These are phyloP conservation scores for Pulveroboletus sp. DNA, from an alignment of 768 basidiomycete genomes.

Conservation along the genomic window DNA sequence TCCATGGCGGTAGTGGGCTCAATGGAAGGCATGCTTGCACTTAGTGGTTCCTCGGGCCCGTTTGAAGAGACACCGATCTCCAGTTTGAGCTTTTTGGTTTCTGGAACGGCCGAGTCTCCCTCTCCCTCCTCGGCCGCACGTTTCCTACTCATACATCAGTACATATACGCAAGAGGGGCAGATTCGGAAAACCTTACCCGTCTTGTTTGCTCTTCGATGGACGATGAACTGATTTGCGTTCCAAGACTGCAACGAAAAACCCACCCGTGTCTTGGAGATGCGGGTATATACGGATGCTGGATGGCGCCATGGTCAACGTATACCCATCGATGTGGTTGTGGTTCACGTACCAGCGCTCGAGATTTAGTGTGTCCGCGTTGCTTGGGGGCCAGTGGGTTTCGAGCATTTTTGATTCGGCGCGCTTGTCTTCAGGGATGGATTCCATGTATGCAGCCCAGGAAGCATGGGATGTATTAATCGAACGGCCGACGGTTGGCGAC, in stretches of 20 bases:
- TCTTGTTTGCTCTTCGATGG: constrained; percentile 3
- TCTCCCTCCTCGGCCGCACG: constrained; percentile 45
- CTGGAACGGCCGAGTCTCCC: constrained; percentile 36
- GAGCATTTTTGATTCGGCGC: constrained; percentile 58
- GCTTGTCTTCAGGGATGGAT: constrained; percentile 46
- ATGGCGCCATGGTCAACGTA: neutral
- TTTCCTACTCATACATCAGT: constrained; percentile 36
- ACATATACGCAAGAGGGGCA: neutral
- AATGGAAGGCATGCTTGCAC: constrained; percentile 4
- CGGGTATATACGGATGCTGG: constrained; percentile 86
- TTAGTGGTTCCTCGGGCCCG: constrained; percentile 3
- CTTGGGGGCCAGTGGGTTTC: constrained; percentile 80
- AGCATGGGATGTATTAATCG: constrained; percentile 47
- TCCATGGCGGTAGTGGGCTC: constrained; percentile 4
- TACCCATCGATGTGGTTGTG: neutral
- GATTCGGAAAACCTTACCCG: constrained; percentile 9
- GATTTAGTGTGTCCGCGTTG: constrained; percentile 55
- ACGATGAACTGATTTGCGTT: constrained; percentile 39
- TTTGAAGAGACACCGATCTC: constrained; percentile 19
- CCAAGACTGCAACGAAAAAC: constrained; percentile 93
- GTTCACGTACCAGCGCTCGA: constrained; percentile 68
- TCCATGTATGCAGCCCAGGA: constrained; percentile 61
- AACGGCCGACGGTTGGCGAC: constrained; percentile 67
- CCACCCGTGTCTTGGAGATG: constrained; percentile 97
- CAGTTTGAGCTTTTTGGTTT: constrained; percentile 51